Evolutionary conservation across 345 rosid genomes (phyloP).

Genomic region (Excoecaria agallocha): DNA sequence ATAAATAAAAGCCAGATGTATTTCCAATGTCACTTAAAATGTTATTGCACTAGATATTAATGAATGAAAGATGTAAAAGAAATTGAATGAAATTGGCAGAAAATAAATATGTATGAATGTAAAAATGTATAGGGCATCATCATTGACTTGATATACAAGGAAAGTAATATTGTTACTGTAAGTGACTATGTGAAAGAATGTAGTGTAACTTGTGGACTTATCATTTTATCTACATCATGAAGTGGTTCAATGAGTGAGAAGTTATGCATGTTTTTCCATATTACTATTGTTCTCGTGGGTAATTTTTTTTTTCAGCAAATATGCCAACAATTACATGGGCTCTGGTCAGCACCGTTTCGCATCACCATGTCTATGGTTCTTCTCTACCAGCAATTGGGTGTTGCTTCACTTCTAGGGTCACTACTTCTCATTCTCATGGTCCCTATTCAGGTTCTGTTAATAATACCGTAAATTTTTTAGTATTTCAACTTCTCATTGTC

Average conservation of each 20-base stretch:
- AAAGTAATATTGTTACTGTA: neutral
- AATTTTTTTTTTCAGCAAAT: slow-evolving; percentile 19
- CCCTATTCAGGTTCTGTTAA: slow-evolving; percentile 21
- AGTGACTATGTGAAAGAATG: neutral
- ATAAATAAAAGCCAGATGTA: neutral
- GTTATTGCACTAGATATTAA: neutral
- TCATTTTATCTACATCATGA: neutral
- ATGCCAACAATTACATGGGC: slow-evolving; percentile 30
- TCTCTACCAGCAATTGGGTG: slow-evolving; percentile 35
- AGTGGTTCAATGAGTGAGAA: neutral
- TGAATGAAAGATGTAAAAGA: neutral
- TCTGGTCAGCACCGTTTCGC: slow-evolving; percentile 37
- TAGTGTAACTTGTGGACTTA: neutral
- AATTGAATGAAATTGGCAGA: neutral
- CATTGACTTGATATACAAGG: neutral
- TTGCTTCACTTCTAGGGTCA: slow-evolving; percentile 32
- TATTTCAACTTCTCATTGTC: neutral
- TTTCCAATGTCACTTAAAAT: neutral
- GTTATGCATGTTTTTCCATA: neutral
- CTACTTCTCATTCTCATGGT: slow-evolving; percentile 27
- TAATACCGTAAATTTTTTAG: neutral
- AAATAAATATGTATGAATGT: neutral
- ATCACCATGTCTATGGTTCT: slow-evolving; percentile 34
- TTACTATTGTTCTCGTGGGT: neutral
- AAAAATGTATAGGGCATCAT: neutral